Base-by-base conservation (phyloP, 2,329 filamentous ascomycete genomes). In the Pestalotiopsis sp. region DNA sequence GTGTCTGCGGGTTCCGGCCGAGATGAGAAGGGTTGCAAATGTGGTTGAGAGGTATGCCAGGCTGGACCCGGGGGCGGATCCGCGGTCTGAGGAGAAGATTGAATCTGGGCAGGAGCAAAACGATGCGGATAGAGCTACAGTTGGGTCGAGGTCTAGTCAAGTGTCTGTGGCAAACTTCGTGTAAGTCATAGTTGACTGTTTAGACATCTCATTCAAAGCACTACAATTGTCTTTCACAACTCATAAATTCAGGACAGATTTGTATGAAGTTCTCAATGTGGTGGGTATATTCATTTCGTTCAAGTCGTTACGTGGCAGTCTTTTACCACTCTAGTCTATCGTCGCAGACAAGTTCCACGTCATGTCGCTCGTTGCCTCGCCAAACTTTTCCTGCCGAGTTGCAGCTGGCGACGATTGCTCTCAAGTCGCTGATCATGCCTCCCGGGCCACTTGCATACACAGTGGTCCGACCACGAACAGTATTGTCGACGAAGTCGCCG, bases 361-460 rank as follows among this genome's bases (percentile, higher is more conserved):
- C 85, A 62, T 81, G 87, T 49, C 82, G 82, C 73, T 86, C 85
- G 25, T 90, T 82, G 0, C 88, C 87, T 66, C 77, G 85, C 88
- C 87, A 90, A 11, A 91, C 88, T 71, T 81, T 84, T 0, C 74
- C 72, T 0, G 83, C 85, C 7, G 82, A 82, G 76, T 90, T 91
- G 56, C 82, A 83, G 7, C 72, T 73, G 1, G 88, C 88, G 4
- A 91, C 87, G 1, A 84, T 84, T 4, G 70, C 77, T 31, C 89
- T 80, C 68, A 91, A 73, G 66, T 89, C 87, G n/a, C 81, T 82
- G 5, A 90, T 84, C 86, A 92, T 89, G 1, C 83, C 81, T 0
- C 83, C 82, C 1, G 90, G 90, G 0, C 90, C 89, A 72, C 88
- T 91, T 0, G 85, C 88, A 74, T 89, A 84, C 0, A 92, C 87